A percentile compares a stretch with the other conserved stretches of the same genome.
These are phyloP conservation scores for Pseudopithomyces chartarum DNA, from an alignment of 2,329 filamentous ascomycete genomes.

Conservation along the genomic window DNA sequence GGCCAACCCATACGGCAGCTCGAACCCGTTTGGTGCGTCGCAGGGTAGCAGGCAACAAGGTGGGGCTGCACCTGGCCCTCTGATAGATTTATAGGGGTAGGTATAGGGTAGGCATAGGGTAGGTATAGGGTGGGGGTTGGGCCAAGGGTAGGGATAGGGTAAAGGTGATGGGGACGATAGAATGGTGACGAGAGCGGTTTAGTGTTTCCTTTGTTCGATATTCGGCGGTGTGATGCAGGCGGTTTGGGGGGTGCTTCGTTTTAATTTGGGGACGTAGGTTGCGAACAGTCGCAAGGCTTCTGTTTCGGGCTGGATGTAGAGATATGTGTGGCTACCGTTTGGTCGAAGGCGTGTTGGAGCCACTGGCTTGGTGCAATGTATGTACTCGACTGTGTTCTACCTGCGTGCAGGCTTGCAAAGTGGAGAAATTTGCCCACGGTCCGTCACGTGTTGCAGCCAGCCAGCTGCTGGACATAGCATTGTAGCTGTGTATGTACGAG, in stretches of 20 bases:
- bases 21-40: slow-evolving; percentile 60
- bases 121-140: no score
- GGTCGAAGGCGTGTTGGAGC: background rate
- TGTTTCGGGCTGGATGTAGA: background rate
- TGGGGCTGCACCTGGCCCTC: slow-evolving; percentile 1
- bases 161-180: background rate
- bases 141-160: no score
- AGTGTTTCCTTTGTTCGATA: slow-evolving; percentile 9
- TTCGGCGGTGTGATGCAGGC: slow-evolving; percentile 12
- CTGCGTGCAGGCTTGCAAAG: background rate
- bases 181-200: background rate
- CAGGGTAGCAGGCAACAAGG: slow-evolving; percentile 50
- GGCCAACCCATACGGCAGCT: slow-evolving; percentile 49
- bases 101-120: no score
- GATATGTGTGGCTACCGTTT: background rate
- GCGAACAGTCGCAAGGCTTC: slow-evolving; percentile 18
- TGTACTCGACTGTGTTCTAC: background rate
- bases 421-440: no score
- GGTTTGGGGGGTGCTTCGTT: slow-evolving; percentile 1
- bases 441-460: no score
- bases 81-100: slow-evolving; percentile 10
- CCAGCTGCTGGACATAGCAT: no score
- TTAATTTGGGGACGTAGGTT: slow-evolving; percentile 12
- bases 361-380: background rate
- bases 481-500: no score